Conservation (phyloP, 176 grass and related monocot species). For the Carex parvula region DNA sequence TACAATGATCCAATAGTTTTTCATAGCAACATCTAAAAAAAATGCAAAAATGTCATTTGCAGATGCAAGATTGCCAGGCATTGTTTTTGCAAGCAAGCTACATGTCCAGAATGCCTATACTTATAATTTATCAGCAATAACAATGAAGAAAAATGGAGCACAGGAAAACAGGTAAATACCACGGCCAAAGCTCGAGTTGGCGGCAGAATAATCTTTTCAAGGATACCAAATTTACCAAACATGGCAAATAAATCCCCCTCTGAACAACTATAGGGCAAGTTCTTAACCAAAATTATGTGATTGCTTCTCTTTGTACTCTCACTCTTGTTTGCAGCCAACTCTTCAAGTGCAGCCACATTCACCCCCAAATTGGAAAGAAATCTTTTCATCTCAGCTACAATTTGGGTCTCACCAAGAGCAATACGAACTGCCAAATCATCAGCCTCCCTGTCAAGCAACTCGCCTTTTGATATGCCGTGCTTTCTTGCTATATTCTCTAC, state of each 20-base stretch:
- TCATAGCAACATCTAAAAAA: conserved; percentile 5
- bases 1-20: conserved; percentile 4
- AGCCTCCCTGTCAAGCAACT: conserved; percentile 82
- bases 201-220: conserved; percentile 85
- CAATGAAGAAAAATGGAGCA: conserved; percentile 12
- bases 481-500: conserved; percentile 93
- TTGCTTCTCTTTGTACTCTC: conserved; percentile 85
- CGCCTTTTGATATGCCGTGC: conserved; percentile 73
- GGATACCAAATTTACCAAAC: conserved; percentile 75
- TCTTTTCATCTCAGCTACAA: conserved; percentile 85
- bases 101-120: neutral
- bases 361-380: conserved; percentile 72
- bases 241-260: conserved; percentile 66
- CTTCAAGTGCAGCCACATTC: conserved; percentile 76
- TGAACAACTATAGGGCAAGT: conserved; percentile 75
- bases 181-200: conserved; percentile 82
- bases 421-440: conserved; percentile 75
- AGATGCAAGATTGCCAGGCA: neutral
- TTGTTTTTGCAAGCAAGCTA: conserved; percentile 3
- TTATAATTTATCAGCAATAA: neutral
- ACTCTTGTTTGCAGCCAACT: conserved; percentile 63
- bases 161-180: conserved; percentile 47
- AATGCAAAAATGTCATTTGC: neutral
- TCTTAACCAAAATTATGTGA: conserved; percentile 89
- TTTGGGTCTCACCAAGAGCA: conserved; percentile 81